Conservation (phyloP, 441 rosid genomes). For the Daphne laureola region DNA sequence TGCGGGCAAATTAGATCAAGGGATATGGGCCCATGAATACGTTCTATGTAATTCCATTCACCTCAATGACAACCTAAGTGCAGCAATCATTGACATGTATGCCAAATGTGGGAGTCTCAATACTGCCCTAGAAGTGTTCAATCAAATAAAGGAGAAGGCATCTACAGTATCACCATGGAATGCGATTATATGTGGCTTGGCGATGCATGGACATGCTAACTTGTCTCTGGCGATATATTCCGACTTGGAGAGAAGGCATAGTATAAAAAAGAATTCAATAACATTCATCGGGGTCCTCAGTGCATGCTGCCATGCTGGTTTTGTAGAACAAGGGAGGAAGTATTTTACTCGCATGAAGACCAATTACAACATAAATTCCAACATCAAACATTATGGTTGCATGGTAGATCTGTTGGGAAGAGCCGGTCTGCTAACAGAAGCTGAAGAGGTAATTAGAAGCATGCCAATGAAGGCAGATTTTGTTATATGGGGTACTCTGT, state of each 20-base stretch:
- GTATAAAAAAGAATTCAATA: conserved; percentile 49
- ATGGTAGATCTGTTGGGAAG: conserved; percentile 62
- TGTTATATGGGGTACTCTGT: conserved; percentile 51
- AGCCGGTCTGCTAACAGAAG: conserved; percentile 48
- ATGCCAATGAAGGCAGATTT: conserved; percentile 65
- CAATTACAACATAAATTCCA: conserved; percentile 35
- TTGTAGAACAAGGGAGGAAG: conserved; percentile 46
- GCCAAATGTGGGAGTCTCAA: conserved; percentile 77
- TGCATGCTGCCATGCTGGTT: conserved; percentile 74
- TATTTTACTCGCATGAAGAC: conserved; percentile 54
- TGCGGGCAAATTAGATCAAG: conserved; percentile 49
- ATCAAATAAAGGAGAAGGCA: conserved; percentile 30
- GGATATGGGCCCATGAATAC: conserved; percentile 51
- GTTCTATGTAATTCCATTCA: conserved; percentile 33
- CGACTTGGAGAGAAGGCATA: conserved; percentile 32
- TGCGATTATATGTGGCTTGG: conserved; percentile 73
- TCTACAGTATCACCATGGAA: conserved; percentile 74
- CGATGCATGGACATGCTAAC: conserved; percentile 61
- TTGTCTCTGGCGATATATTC: conserved; percentile 53
- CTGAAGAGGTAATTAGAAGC: conserved; percentile 34
- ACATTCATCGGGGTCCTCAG: conserved; percentile 74
- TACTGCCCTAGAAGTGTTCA: conserved; percentile 50
- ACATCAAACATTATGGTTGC: conserved; percentile 50
- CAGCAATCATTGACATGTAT: conserved; percentile 83
- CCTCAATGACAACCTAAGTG: conserved; percentile 51